Percentiles rank a stretch among this genome's conserved stretches.
phyloP scores from a whole-genome alignment of 2,329 filamentous ascomycete genomes.

The Exophiala alcalophila region DNA sequence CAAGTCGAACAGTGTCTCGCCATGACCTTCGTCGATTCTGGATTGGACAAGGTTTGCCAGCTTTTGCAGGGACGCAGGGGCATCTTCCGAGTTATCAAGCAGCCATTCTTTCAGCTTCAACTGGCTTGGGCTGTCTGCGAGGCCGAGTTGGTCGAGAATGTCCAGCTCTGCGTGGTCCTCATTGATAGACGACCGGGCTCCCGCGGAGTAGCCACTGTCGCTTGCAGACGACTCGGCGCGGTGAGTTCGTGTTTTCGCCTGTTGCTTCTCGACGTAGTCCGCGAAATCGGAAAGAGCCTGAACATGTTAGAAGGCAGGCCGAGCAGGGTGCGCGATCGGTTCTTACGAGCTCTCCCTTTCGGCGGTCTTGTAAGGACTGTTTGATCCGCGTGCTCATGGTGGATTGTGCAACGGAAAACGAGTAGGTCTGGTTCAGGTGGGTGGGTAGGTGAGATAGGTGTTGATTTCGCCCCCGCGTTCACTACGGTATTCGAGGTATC shows the following conservation, averaged over 20 bases:
- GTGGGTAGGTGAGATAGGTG: slow-evolving; percentile 16
- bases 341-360: slow-evolving; percentile 79
- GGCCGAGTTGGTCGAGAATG: slow-evolving; percentile 74
- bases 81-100: slow-evolving; percentile 54
- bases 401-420: not conserved
- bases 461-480: slow-evolving; percentile 38
- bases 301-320: slow-evolving; percentile 8
- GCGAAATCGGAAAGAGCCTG: slow-evolving; percentile 91
- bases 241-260: slow-evolving; percentile 53
- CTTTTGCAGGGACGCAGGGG: slow-evolving; percentile 59
- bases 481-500: slow-evolving; percentile 45
- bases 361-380: slow-evolving; percentile 71
- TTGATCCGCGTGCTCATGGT: slow-evolving; percentile 55
- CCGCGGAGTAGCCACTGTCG: slow-evolving; percentile 43
- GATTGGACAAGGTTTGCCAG: slow-evolving; percentile 64
- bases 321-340: slow-evolving; percentile 7
- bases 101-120: slow-evolving; percentile 74
- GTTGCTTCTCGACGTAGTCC: slow-evolving; percentile 95
- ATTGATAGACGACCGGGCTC: slow-evolving; percentile 34
- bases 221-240: slow-evolving; percentile 39
- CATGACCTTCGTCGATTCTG: slow-evolving; percentile 76
- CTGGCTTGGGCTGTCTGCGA: slow-evolving; percentile 66
- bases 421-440: slow-evolving; percentile 1
- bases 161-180: slow-evolving; percentile 86
- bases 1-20: slow-evolving; percentile 87